These are phyloP conservation scores for Agrocybe chaxingu DNA, from an alignment of 768 basidiomycete genomes.

Conservation along the genomic window DNA sequence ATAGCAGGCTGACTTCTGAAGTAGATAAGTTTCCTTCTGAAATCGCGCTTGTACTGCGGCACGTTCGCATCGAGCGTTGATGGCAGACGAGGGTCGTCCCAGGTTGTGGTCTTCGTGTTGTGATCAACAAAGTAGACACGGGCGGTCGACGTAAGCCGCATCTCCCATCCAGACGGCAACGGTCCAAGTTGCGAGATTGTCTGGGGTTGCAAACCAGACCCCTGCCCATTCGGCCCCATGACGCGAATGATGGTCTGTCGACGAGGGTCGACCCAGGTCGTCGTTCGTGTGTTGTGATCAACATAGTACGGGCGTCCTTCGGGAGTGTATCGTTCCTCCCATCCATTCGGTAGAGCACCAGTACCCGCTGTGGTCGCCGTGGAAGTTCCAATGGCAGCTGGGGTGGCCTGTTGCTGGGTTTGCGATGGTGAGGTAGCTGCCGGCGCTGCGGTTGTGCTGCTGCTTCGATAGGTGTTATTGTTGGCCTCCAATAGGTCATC, in stretches of 20 bases:
- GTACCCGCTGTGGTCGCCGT: slow-evolving; percentile 67
- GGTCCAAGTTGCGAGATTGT: slow-evolving; percentile 97
- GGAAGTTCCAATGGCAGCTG: slow-evolving; percentile 39
- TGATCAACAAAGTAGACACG: slow-evolving; percentile 99
- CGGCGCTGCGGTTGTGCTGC: slow-evolving; percentile 24
- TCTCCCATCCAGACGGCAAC: slow-evolving; percentile 98
- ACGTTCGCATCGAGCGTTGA: slow-evolving; percentile 95
- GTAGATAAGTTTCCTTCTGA: slow-evolving; percentile 98
- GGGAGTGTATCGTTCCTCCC: slow-evolving; percentile 98
- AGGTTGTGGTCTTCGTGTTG: slow-evolving; percentile 99
- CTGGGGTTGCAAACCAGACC: slow-evolving; percentile 86
- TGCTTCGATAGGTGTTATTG: slow-evolving; percentile 37
- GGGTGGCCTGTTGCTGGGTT: slow-evolving; percentile 27
- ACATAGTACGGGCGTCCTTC: slow-evolving; percentile 99
- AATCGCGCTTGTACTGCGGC: slow-evolving; percentile 99
- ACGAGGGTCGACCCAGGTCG: slow-evolving; percentile 99
- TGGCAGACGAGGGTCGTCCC: slow-evolving; percentile 97
- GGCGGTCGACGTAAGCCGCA: slow-evolving; percentile 97
- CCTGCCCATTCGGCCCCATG: slow-evolving; percentile 91
- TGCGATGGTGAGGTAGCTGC: slow-evolving; percentile 30
- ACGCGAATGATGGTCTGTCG: slow-evolving; percentile 96
- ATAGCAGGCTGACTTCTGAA: slow-evolving; percentile 99
- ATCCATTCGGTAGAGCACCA: slow-evolving; percentile 91
- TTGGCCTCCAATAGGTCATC: slow-evolving; percentile 83
- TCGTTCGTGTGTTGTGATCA: slow-evolving; percentile 98